Evolutionary conservation across 179 eudicot species (phyloP), one percentile per base, ranked within the genome.

Genomic region (Silene coronaria): DNA sequence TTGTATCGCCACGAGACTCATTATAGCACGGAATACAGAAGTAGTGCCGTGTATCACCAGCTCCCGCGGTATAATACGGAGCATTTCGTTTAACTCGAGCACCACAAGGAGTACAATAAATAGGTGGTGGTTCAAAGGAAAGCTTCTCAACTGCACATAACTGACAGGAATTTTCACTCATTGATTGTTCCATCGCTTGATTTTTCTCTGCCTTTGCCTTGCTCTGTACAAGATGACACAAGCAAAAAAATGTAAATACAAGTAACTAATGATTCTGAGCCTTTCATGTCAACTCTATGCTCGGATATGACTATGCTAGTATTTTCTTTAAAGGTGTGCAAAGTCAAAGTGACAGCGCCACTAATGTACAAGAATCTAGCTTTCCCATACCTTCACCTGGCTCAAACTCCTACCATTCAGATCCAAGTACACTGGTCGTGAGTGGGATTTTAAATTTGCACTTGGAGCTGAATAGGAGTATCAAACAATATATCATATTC

Each of bases 131-230:
- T 81, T 93, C 98, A 87, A 93, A 96, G 6, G 92, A 86, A 66
- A 96, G 96, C 84, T 87, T 93, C 89, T 91, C 98, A 59, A 91
- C 97, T 24, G 98, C 98, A 90, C 99, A 96, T 72, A 96, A 77
- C 82, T 96, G 99, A 78, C 99, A 96, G 19, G 99, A 93, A 83
- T 93, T 95, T 81, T 96, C 98, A 82, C 97, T 93, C 99, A 96
- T 96, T 23, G 94, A 73, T 76, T 85, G 89, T 82, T 89, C 97
- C 94, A 90, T 86, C 32, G 98, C 97, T 88, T 89, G 98, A 79
- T 89, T 93, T 77, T 85, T 93, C 77, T 89, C 99, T 68, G 87
- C 98, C 87, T 96, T 93, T 30, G 98, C 87, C 90, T 90, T 93
- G 81, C 96, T 96, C 98, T 96, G 87, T 73, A 66, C 66, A 36